Evolutionary conservation across 2,329 filamentous ascomycete species (phyloP), one percentile per base, ranked within the genome.

Genomic region (Cladosporium phlei): DNA sequence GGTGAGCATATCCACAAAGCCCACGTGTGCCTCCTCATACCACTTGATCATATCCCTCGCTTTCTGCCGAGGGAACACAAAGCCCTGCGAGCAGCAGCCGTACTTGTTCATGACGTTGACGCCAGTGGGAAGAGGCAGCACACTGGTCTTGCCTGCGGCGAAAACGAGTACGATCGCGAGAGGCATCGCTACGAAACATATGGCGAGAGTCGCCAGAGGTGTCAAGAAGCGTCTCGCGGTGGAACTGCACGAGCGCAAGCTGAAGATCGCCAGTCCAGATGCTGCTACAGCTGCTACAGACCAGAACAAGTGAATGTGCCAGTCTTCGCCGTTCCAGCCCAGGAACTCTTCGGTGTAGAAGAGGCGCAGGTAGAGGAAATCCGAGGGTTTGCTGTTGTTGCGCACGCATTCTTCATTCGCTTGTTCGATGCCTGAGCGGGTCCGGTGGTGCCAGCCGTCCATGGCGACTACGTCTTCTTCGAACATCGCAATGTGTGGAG

Each of bases 401-500:
- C 10, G n/a, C 6, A 16, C n/a, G 5, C 14, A 8, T 8, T 16
- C 14, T 4, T 30, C 28, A n/a, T n/a, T 25, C 59, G 61, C 39
- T 65, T 55, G 24, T 49, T 59, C 51, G 24, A 73, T 53, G 0
- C 64, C 70, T 4, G 59, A 49, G 29, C 67, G 57, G 0, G 67
- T 68, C 4, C 69, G 65, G 38, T 68, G 59, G 51, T 68, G 72
- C 72, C 73, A 75, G 10, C 71, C 71, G 39, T 72, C 69, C 53
- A 69, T 63, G 25, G 69, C 70, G 4, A 76, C 46, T 3, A 68
- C 62, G 52, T 75, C 72, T 51, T 75, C 72, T 52, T 75, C 72
- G 4, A 75, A 53, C 29, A 75, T 68, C 5, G 64, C 58, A 28
- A 69, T 62, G 50, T 72, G 72, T 2, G 65, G 62, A 6, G 70